Percentiles rank a stretch among this genome's conserved stretches.
Evolutionary conservation across 345 rosid genomes (phyloP).

Genomic region (Eutrema japonicum): DNA sequence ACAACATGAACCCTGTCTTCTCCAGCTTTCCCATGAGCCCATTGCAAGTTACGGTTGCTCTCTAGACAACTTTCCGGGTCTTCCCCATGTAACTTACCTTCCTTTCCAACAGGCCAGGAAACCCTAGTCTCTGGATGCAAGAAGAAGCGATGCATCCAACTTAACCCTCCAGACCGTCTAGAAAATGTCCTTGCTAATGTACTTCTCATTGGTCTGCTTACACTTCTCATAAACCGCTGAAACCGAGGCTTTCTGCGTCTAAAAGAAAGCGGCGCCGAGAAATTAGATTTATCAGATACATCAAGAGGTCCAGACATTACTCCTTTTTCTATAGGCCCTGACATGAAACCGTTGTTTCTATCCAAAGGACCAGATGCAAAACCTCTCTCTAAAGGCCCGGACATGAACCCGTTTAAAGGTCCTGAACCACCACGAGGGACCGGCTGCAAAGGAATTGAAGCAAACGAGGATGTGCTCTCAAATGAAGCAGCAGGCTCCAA

Average conservation of each 20-base stretch:
- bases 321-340: constrained; percentile 93
- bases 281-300: constrained; percentile 73
- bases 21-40: constrained; percentile 99
- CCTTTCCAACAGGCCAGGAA: constrained; percentile 69
- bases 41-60: constrained; percentile 76
- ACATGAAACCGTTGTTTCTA: constrained; percentile 82
- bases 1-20: constrained; percentile 98
- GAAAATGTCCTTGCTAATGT: constrained; percentile 85
- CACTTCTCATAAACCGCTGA: constrained; percentile 79
- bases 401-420: constrained; percentile 84
- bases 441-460: constrained; percentile 92
- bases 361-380: constrained; percentile 95
- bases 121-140: constrained; percentile 69
- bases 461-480: constrained; percentile 93
- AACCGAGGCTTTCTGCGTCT: constrained; percentile 68
- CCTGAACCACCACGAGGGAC: constrained; percentile 80
- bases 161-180: constrained; percentile 63
- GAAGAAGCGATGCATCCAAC: constrained; percentile 84
- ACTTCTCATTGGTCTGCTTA: constrained; percentile 87
- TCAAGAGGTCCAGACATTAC: constrained; percentile 98
- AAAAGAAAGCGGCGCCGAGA: constrained; percentile 89
- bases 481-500: constrained; percentile 96
- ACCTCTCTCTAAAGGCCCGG: constrained; percentile 93
- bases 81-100: constrained; percentile 67
- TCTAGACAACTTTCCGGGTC: constrained; percentile 62